phyloP scores from a whole-genome alignment of 2,329 filamentous ascomycete genomes.

The Ophiostoma australiae region DNA sequence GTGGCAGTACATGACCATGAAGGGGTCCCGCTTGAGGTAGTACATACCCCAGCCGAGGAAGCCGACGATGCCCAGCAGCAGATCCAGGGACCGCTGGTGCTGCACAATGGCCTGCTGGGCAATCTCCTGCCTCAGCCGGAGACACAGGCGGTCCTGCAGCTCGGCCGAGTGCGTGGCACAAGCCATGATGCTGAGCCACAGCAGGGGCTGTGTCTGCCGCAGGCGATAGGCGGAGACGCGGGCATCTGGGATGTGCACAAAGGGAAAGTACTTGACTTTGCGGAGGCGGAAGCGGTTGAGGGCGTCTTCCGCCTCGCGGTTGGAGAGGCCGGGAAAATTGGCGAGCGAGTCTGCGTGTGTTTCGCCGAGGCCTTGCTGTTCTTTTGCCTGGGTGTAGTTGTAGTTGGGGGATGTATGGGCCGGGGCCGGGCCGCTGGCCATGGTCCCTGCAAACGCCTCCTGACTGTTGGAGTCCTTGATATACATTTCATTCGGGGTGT shows the following conservation, averaged over 20 bases:
- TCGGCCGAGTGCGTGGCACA: slow-evolving; percentile 39
- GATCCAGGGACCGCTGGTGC: slow-evolving; percentile 45
- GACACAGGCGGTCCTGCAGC: slow-evolving; percentile 30
- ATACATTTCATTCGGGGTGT: slow-evolving; percentile 18
- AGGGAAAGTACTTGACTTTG: slow-evolving; percentile 40
- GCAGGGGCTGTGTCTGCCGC: slow-evolving; percentile 40
- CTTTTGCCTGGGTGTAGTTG: neutral
- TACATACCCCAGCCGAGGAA: slow-evolving; percentile 30
- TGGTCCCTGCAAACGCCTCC: neutral
- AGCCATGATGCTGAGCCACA: slow-evolving; percentile 48
- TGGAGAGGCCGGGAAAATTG: neutral
- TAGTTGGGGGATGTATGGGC: neutral
- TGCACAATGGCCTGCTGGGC: slow-evolving; percentile 41
- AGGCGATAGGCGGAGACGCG: slow-evolving; percentile 37
- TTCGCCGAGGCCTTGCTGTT: neutral
- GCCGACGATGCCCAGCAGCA: slow-evolving; percentile 45
- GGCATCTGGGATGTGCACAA: slow-evolving; percentile 38
- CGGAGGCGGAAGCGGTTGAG: slow-evolving; percentile 17
- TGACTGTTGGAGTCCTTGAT: neutral
- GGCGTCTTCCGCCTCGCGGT: slow-evolving; percentile 16
- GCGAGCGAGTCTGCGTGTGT: neutral
- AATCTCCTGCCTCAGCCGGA: slow-evolving; percentile 15
- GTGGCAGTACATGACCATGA: slow-evolving; percentile 25
- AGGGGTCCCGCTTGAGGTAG: slow-evolving; percentile 18
- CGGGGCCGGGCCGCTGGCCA: neutral